phyloP scores from a whole-genome alignment of 495 filamentous ascomycete species.

The Penicillium chermesinum region DNA sequence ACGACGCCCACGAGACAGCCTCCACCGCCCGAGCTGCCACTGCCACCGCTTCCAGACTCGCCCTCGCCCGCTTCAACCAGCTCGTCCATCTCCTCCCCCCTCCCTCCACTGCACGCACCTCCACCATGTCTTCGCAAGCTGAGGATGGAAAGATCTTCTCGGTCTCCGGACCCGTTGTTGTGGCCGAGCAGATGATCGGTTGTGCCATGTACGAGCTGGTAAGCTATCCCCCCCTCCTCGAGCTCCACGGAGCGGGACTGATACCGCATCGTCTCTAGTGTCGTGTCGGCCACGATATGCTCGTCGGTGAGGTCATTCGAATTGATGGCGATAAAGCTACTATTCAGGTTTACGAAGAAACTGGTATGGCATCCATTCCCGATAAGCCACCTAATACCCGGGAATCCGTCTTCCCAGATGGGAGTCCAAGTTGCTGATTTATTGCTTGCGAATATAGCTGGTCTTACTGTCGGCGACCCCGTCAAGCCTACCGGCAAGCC shows the following conservation, averaged over 20 bases:
- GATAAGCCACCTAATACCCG: conserved; percentile 5
- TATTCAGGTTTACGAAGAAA: conserved; percentile 98
- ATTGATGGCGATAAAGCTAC: conserved; percentile 93
- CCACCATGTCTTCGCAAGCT: conserved; percentile 58
- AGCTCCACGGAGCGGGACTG: conserved; percentile 3
- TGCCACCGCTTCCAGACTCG: conserved; percentile 49
- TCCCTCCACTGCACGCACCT: conserved; percentile 30
- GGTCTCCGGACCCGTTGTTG: conserved; percentile 75
- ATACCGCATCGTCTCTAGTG: conserved; percentile 47
- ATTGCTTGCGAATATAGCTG: conserved; percentile 51
- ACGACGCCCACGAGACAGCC: conserved; percentile 6
- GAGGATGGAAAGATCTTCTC: conserved; percentile 55
- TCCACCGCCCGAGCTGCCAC: conserved; percentile 42
- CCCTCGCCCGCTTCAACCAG: conserved; percentile 33
- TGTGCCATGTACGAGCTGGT: conserved; percentile 99
- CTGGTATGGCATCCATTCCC: conserved; percentile 53
- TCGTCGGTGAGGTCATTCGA: conserved; percentile 97
- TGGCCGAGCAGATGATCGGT: conserved; percentile 97
- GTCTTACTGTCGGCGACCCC: conserved; percentile 93
- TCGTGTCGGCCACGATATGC: conserved; percentile 78
- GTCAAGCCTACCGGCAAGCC: conserved; percentile 88
- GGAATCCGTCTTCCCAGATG: conserved; percentile 13
- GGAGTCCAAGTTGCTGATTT: conserved; percentile 8
- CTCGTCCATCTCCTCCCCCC: conserved; percentile 36
- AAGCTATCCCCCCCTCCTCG: conserved; percentile 19